Evolutionary conservation across 495 filamentous ascomycete species (phyloP).

Genomic region (Hapsidospora chrysogenum): DNA sequence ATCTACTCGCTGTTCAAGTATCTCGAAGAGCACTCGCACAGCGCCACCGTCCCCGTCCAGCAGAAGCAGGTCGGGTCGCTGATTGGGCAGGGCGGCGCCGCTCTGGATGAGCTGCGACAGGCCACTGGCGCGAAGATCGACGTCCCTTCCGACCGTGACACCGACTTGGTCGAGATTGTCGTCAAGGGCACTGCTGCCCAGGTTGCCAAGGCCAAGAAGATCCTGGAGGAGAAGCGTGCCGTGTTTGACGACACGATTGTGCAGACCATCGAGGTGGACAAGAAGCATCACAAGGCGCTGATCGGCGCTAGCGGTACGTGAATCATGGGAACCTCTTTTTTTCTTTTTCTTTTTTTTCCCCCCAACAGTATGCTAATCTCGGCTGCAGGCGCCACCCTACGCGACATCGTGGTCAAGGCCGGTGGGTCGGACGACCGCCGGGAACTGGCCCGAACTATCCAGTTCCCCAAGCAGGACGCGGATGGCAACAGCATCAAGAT

Average conservation of each 20-base stretch:
- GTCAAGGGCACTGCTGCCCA: conserved; percentile 81
- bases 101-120: conserved; percentile 76
- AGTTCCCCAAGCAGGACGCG: conserved; percentile 67
- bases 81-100: conserved; percentile 77
- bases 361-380: not conserved
- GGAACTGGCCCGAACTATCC: conserved; percentile 67
- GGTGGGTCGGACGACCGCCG: conserved; percentile 76
- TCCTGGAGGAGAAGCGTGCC: conserved; percentile 65
- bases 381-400: conserved; percentile 58
- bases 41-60: conserved; percentile 64
- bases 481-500: conserved; percentile 76
- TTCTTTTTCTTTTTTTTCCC: not conserved
- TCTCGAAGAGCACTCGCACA: conserved; percentile 66
- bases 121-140: conserved; percentile 75
- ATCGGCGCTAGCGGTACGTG: conserved; percentile 77
- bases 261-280: conserved; percentile 67
- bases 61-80: conserved; percentile 75
- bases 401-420: conserved; percentile 69
- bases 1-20: conserved; percentile 74
- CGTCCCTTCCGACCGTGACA: conserved; percentile 51
- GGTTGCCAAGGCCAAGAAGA: conserved; percentile 76
- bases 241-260: conserved; percentile 76
- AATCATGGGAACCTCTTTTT: not conserved
- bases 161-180: conserved; percentile 58
- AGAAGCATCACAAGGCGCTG: conserved; percentile 76